A percentile compares a stretch with the other conserved stretches of the same genome.
phyloP scores from a whole-genome alignment of 1,284 basidiomycete species.

The Golubevia sp. region DNA sequence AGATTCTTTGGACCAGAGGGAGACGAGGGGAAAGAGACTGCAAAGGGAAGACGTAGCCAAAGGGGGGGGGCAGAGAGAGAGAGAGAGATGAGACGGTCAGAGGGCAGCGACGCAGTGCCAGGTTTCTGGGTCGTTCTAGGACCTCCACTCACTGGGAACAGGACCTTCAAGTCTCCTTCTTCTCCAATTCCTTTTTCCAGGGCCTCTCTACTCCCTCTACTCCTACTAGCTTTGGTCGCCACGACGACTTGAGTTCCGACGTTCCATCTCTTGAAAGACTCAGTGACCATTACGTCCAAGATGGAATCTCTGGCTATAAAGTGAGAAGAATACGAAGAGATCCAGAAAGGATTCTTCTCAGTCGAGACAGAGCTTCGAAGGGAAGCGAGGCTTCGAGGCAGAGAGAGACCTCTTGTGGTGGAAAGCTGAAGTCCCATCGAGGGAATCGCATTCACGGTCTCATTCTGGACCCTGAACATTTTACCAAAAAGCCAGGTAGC shows the following conservation, averaged over 20 bases:
- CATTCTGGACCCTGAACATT: slow-evolving; percentile 13
- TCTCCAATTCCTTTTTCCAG: not conserved
- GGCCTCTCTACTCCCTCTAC: not conserved
- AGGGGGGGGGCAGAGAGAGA: too few species aligned
- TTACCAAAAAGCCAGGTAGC: slow-evolving; percentile 15
- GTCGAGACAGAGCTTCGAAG: not conserved
- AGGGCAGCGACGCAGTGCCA: too few species aligned
- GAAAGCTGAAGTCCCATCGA: slow-evolving; percentile 38
- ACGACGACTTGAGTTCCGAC: slow-evolving; percentile 42
- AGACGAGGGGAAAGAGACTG: slow-evolving; percentile 27
- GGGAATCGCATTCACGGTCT: slow-evolving; percentile 27
- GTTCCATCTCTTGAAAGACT: slow-evolving; percentile 29
- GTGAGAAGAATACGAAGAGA: not conserved
- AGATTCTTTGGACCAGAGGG: slow-evolving; percentile 16
- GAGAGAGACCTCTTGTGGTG: slow-evolving; percentile 23
- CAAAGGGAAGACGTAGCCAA: too few species aligned
- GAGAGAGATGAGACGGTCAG: not conserved
- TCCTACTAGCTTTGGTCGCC: slow-evolving; percentile 5
- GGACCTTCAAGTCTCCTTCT: slow-evolving; percentile 11
- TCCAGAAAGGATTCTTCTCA: not conserved
- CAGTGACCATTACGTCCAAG: slow-evolving; percentile 38
- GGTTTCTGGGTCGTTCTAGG: too few species aligned
- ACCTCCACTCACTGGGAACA: slow-evolving; percentile 14
- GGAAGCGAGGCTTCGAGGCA: slow-evolving; percentile 1
- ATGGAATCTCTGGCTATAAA: slow-evolving; percentile 41